phyloP scores from a whole-genome alignment of 768 basidiomycete genomes.

The Collybia sp. region DNA sequence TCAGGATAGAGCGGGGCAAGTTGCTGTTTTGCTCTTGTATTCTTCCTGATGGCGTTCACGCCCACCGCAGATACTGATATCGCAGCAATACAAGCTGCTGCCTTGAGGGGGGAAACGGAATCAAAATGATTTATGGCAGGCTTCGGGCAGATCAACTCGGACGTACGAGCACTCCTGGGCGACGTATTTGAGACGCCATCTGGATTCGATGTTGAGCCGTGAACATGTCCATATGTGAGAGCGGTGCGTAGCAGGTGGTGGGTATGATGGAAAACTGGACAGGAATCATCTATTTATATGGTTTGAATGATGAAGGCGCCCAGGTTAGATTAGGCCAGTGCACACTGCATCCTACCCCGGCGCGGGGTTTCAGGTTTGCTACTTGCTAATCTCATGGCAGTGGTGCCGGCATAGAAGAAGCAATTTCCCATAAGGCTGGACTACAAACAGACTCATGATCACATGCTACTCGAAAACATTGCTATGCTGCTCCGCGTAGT shows the following conservation, averaged over 20 bases:
- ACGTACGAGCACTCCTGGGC: too few species aligned
- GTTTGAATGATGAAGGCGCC: background rate
- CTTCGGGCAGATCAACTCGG: too few species aligned
- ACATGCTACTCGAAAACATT: conserved; percentile 34
- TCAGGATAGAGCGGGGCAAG: conserved; percentile 22
- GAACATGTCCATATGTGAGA: too few species aligned
- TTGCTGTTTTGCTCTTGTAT: conserved; percentile 29
- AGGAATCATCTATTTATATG: background rate
- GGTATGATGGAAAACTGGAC: too few species aligned
- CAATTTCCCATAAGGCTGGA: too few species aligned
- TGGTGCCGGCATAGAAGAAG: background rate
- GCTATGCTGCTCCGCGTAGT: conserved; percentile 32
- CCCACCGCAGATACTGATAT: conserved; percentile 22
- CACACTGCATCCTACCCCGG: too few species aligned
- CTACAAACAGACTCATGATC: conserved; percentile 1
- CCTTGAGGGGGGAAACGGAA: conserved; percentile 13
- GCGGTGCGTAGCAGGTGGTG: too few species aligned
- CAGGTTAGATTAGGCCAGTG: too few species aligned
- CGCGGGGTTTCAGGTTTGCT: too few species aligned
- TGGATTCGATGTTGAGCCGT: too few species aligned
- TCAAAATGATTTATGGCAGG: background rate
- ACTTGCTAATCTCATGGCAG: too few species aligned
- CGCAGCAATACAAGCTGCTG: conserved; percentile 20
- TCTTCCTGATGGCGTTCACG: conserved; percentile 26
- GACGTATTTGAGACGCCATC: too few species aligned